phyloP scores from a whole-genome alignment of 2,329 filamentous ascomycete species.

The Epichloe amarillans region DNA sequence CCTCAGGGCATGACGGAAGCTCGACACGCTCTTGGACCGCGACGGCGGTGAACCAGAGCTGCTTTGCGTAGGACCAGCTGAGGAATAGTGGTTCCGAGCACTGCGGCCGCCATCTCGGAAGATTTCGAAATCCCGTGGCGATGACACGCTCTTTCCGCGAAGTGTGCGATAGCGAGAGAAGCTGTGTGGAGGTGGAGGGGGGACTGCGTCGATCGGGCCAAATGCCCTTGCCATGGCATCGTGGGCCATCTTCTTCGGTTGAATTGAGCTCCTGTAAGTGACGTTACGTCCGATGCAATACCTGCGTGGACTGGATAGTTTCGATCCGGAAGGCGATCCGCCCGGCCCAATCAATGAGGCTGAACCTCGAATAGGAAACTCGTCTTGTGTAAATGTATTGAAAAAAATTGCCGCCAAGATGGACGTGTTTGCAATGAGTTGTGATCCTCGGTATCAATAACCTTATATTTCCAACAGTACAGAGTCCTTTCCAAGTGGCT shows the following conservation, averaged over 20 bases:
- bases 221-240: constrained; percentile 1
- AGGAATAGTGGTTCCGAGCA: neutral
- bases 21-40: constrained; percentile 10
- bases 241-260: constrained; percentile 1
- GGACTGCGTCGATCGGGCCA: constrained; percentile 7
- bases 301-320: neutral
- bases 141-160: constrained; percentile 23
- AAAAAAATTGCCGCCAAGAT: neutral
- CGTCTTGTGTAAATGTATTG: neutral
- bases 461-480: neutral
- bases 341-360: neutral
- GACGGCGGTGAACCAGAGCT: constrained; percentile 2
- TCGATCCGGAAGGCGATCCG: neutral
- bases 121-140: constrained; percentile 17
- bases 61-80: neutral
- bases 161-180: constrained; percentile 20
- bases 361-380: neutral
- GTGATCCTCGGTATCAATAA: neutral
- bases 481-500: neutral
- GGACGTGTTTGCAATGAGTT: neutral
- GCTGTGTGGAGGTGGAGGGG: constrained; percentile 11
- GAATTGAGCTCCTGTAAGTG: neutral
- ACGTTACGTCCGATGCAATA: neutral
- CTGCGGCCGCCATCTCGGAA: constrained; percentile 11
- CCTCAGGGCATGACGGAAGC: neutral